phyloP scores from a whole-genome alignment of 441 rosid species.

The Rhodomyrtus psidioides region DNA sequence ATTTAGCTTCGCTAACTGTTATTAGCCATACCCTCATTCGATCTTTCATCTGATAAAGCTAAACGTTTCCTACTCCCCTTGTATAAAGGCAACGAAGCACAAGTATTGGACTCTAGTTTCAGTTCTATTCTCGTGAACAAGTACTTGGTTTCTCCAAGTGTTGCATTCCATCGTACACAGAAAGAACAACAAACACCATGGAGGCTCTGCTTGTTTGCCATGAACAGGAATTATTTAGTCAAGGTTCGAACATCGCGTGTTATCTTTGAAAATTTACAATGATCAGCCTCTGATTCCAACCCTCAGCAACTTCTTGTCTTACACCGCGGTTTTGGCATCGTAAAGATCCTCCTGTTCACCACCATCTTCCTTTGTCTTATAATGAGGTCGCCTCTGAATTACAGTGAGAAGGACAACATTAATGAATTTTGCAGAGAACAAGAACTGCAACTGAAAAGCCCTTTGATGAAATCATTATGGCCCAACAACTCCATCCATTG shows the following conservation, averaged over 20 bases:
- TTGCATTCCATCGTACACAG: neutral
- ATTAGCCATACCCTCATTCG: neutral
- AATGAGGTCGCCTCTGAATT: neutral
- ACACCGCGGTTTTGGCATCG: neutral
- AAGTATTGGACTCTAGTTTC: neutral
- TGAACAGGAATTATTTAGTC: neutral
- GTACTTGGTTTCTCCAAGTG: neutral
- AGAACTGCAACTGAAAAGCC: neutral
- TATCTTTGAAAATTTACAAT: neutral
- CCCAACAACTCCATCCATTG: neutral
- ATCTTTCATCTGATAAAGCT: too few species aligned
- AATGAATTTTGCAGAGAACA: neutral
- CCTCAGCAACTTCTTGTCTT: neutral
- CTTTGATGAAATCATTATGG: neutral
- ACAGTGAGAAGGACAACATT: neutral
- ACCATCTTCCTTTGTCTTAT: too few species aligned
- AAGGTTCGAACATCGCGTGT: neutral
- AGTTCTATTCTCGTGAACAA: neutral
- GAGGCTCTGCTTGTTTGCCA: neutral
- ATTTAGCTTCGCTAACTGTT: neutral
- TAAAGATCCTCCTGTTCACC: neutral
- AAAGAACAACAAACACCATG: neutral
- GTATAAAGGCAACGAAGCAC: neutral
- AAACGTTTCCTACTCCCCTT: too few species aligned
- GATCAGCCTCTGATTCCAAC: neutral